Base-by-base conservation (phyloP, 352 stramenopile genomes). In the Aphanomyces invadans region DNA sequence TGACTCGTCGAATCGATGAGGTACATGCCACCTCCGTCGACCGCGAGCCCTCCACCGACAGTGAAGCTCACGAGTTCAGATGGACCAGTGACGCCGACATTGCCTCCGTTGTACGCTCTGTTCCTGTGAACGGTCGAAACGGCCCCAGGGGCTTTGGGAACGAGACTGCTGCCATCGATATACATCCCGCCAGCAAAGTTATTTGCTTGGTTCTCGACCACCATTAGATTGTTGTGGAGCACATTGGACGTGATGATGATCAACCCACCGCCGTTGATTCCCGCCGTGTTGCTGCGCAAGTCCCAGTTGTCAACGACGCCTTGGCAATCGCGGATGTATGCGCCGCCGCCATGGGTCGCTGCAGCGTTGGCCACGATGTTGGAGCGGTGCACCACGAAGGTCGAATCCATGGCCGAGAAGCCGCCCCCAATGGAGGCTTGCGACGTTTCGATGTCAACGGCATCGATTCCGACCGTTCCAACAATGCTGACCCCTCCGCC, bases 401-500 rank as follows among this genome's bases (percentile, higher is more conserved):
- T 71, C 1, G 72, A 73, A 17, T 10, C 31, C 2, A 69, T 25
- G 2, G 80, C 10, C 36, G 76, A 74, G 4, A 81, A 39, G 0
- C 55, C 72, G 0, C 80, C 79, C n/a, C 80, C 78, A 11, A 51
- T 66, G 0, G 39, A 45, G 32, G 69, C 3, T 45, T 0, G 59
- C 4, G 1, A 52, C 0, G 28, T 28, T 9, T 60, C 63, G 19
- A 56, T 62, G 25, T 51, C 69, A 25, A 70, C 76, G 15, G 79
- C 62, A 1, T 71, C 74, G 9, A 80, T 75, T 7, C 76, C 77
- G 39, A 73, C 65, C 17, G 60, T n/a, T 23, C 68, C 53, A n/a
- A 60, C 45, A 1, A 62, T 51, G 38, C 70, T 81, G 0, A 76
- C 28, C 7, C 79, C 79, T 0, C 70, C 81, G 44, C 79, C 81